Evolutionary conservation across 768 basidiomycete genomes (phyloP).

Genomic region (Dacryopinax spathularia): DNA sequence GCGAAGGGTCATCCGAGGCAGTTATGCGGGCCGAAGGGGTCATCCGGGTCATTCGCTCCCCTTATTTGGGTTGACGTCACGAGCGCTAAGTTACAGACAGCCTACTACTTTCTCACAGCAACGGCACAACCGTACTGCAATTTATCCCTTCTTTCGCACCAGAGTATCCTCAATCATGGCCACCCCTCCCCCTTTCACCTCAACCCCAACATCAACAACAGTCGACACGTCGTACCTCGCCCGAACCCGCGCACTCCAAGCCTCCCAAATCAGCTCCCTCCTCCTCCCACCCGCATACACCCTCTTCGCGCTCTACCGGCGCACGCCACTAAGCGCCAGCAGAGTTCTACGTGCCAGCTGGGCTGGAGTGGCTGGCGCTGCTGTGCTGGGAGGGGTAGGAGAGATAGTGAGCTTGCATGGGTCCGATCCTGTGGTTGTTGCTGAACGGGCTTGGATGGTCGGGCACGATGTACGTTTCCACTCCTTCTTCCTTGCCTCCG

Average conservation of each 20-base stretch:
- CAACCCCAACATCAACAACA: neutral
- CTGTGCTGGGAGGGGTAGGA: neutral
- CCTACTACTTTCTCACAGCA: no score
- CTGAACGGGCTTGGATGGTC: neutral
- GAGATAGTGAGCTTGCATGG: neutral
- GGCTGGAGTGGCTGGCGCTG: neutral
- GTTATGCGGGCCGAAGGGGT: no score
- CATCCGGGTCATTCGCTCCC: no score
- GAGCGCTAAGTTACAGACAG: no score
- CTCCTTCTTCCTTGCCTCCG: neutral
- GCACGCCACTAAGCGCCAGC: neutral
- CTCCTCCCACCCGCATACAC: neutral
- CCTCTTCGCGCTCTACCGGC: neutral
- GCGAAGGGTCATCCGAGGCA: no score
- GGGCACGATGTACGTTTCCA: slow-evolving; percentile 1
- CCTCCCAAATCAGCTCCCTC: neutral
- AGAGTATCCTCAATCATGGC: no score
- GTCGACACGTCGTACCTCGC: neutral
- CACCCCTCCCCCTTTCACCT: neutral
- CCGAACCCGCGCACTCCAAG: neutral
- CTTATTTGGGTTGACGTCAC: no score
- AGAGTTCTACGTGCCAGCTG: neutral
- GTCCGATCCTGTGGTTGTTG: neutral
- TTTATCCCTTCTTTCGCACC: no score
- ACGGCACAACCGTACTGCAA: no score